Conservation (phyloP, 2,329 filamentous ascomycete genomes). For the Ophiosphaerella herpotricha region DNA sequence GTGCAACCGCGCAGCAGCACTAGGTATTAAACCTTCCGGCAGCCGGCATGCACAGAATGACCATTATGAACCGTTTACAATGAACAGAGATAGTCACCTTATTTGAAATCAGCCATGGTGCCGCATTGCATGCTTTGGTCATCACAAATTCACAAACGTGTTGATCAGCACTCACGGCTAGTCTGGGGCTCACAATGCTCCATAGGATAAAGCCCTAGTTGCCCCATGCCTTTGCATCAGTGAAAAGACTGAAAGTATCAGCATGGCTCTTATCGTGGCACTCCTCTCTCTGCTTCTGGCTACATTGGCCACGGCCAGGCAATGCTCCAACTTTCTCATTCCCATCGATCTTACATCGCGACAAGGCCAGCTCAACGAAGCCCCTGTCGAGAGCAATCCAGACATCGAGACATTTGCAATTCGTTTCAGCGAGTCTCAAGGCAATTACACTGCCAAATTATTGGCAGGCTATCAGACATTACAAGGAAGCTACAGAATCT, state of each 20-base stretch:
- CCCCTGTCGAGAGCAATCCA: conserved; percentile 56
- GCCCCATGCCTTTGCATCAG: no score
- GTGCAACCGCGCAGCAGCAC: conserved; percentile 3
- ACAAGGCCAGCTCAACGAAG: conserved; percentile 59
- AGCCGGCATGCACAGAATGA: background rate
- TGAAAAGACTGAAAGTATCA: background rate
- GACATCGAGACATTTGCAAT: conserved; percentile 61
- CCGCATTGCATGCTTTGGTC: conserved; percentile 1
- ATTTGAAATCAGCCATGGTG: conserved; percentile 3
- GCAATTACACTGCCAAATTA: conserved; percentile 54
- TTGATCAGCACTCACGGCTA: no score
- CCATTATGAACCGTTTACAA: background rate
- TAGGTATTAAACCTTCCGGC: background rate
- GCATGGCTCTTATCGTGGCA: conserved; percentile 16
- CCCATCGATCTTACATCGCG: conserved; percentile 60
- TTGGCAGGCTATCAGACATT: conserved; percentile 58
- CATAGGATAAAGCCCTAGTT: no score
- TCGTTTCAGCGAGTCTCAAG: conserved; percentile 17
- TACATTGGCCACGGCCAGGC: conserved; percentile 25
- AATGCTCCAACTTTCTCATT: conserved; percentile 59
- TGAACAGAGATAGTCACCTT: no score
- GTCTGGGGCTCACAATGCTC: no score
- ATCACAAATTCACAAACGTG: background rate
- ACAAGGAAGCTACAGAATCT: conserved; percentile 61
- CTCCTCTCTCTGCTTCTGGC: conserved; percentile 21